Evolutionary conservation across 2,329 filamentous ascomycete species (phyloP).

Genomic region (Penicillium oxalicum): DNA sequence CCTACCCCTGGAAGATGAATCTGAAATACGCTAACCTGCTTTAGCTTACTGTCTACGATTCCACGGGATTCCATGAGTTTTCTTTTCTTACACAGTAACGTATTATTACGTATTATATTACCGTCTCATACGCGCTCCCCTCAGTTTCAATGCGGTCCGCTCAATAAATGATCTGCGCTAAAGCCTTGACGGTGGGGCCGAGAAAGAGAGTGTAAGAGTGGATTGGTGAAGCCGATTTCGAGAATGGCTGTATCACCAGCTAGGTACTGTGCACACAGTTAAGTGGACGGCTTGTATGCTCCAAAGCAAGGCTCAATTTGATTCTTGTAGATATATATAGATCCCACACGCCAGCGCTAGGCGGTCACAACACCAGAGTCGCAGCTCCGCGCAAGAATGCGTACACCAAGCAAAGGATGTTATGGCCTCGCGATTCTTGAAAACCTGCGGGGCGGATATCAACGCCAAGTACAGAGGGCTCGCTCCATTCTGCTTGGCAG

Average conservation of each 20-base stretch:
- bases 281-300: not conserved
- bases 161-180: constrained; percentile 4
- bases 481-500: not conserved
- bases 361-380: not conserved
- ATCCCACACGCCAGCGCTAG: not conserved
- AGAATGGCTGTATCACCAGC: not conserved
- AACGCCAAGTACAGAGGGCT: not conserved
- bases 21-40: no score
- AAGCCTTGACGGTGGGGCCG: not conserved
- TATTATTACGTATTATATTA: constrained; percentile 3
- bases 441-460: not conserved
- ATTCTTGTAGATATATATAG: not conserved
- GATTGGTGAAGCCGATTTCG: not conserved
- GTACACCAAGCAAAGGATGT: not conserved
- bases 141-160: constrained; percentile 2
- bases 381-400: not conserved
- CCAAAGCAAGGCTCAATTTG: not conserved
- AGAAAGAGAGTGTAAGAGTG: constrained; percentile 1
- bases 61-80: constrained; percentile 2
- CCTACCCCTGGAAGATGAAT: no score
- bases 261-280: no score
- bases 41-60: not conserved
- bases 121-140: constrained; percentile 2
- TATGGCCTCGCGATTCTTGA: not conserved
- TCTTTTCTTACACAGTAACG: constrained; percentile 1